Conservation (phyloP, 495 filamentous ascomycete species). For the Thermochaetoides thermophila region DNA sequence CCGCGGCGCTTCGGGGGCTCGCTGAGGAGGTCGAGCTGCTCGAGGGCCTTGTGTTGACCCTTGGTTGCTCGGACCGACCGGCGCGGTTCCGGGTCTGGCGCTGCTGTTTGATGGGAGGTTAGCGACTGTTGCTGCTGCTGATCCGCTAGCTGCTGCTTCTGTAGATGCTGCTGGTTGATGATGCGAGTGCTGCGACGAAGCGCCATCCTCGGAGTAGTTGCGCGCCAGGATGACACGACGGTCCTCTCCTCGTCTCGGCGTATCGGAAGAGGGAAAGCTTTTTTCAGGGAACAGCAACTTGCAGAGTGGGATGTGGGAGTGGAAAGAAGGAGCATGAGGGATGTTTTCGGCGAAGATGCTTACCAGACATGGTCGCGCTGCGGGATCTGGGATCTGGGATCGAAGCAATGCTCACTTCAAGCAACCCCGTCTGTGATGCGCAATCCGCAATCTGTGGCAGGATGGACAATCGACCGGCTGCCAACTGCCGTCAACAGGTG, state of each 20-base stretch:
- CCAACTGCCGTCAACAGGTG: not conserved
- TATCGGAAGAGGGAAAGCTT: too few species aligned
- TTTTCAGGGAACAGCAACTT: too few species aligned
- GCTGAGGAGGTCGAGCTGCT: conserved; percentile 49
- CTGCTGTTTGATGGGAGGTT: conserved; percentile 4
- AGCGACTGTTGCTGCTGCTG: conserved; percentile 11
- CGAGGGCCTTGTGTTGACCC: conserved; percentile 80
- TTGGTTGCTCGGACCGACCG: conserved; percentile 91
- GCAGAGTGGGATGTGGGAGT: conserved; percentile 1
- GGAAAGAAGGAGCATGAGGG: conserved; percentile 2
- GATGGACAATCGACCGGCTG: conserved; percentile 5
- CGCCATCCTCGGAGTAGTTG: too few species aligned
- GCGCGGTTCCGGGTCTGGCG: conserved; percentile 58
- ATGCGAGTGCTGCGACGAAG: not conserved
- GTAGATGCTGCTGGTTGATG: too few species aligned
- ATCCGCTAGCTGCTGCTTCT: too few species aligned
- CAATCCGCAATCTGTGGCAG: too few species aligned
- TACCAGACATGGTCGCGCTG: conserved; percentile 21
- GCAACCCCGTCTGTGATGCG: too few species aligned
- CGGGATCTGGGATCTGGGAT: too few species aligned
- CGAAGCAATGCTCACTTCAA: too few species aligned
- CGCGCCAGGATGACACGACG: too few species aligned
- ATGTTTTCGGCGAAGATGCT: conserved; percentile 11
- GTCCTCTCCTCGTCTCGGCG: too few species aligned
- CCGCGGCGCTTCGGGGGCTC: conserved; percentile 48